These are phyloP conservation scores for Metschnikowia noctiluminum DNA, from an alignment of 805 yeast genomes.

Conservation along the genomic window DNA sequence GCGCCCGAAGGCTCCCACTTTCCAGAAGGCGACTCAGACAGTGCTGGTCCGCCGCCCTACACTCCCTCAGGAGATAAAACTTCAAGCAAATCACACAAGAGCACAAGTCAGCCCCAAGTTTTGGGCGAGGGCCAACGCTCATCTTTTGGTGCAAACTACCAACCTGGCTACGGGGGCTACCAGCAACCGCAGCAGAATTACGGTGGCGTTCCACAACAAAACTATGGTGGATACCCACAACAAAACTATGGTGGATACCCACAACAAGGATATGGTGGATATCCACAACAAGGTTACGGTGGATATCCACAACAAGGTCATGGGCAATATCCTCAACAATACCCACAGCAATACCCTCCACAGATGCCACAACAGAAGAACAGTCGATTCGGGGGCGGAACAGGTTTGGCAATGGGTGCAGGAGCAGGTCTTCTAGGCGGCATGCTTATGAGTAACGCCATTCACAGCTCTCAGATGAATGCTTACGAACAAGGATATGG, in stretches of 20 bases:
- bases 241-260: background rate
- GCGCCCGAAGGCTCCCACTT: constrained; percentile 61
- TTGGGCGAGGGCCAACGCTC: background rate
- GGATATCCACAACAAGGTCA: constrained; percentile 26
- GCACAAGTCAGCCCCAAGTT: background rate
- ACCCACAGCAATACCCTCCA: constrained; percentile 31
- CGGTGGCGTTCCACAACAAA: background rate
- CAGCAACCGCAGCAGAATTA: constrained; percentile 11
- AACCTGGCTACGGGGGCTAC: constrained; percentile 4
- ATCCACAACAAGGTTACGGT: background rate
- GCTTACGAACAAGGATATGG: constrained; percentile 36
- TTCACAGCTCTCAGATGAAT: constrained; percentile 28
- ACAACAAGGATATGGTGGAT: constrained; percentile 1
- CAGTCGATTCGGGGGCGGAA: constrained; percentile 36
- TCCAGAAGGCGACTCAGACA: constrained; percentile 14
- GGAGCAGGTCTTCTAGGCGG: constrained; percentile 64
- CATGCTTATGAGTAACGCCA: constrained; percentile 45
- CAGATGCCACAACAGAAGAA: constrained; percentile 12
- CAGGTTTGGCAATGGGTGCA: constrained; percentile 43
- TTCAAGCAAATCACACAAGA: background rate
- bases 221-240: background rate
- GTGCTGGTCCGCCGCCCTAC: constrained; percentile 45
- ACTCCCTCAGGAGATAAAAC: constrained; percentile 16
- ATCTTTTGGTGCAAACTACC: background rate
- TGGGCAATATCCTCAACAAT: constrained; percentile 18